Evolutionary conservation across 768 basidiomycete species (phyloP).

Genomic region (Hypholoma sublateritium): DNA sequence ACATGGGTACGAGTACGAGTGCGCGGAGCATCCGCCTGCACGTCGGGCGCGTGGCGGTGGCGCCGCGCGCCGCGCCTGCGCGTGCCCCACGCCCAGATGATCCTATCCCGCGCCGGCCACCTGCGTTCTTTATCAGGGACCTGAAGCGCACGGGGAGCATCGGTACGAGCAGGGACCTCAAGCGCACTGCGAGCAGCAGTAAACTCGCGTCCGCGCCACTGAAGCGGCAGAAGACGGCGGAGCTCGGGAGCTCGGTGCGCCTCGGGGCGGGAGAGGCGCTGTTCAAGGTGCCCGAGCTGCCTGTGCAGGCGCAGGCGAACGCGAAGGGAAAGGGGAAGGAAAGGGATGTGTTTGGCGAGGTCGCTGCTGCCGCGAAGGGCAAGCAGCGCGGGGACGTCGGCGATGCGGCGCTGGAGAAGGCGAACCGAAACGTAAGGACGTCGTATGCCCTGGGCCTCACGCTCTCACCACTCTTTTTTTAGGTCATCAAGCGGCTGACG

Average conservation of each 20-base stretch:
- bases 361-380: constrained; percentile 18
- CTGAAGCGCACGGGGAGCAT: constrained; percentile 19
- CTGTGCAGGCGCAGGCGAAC: constrained; percentile 35
- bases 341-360: constrained; percentile 39
- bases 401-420: constrained; percentile 42
- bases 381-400: constrained; percentile 23
- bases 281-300: constrained; percentile 54
- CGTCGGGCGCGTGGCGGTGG: constrained; percentile 62
- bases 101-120: constrained; percentile 73
- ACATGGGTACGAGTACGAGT: too few species aligned
- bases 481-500: constrained; percentile 47
- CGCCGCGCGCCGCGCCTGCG: constrained; percentile 34
- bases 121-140: constrained; percentile 35
- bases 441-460: not conserved
- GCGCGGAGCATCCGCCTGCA: constrained; percentile 38
- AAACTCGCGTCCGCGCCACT: constrained; percentile 13
- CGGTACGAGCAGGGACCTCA: constrained; percentile 23
- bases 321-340: constrained; percentile 44
- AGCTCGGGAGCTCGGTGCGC: constrained; percentile 38
- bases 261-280: constrained; percentile 28
- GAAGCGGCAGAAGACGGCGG: constrained; percentile 37
- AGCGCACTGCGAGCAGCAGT: constrained; percentile 30
- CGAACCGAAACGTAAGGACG: constrained; percentile 58
- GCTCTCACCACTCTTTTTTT: constrained; percentile 1
- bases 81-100: constrained; percentile 63